Base-by-base conservation (phyloP, 148 eudicot species). In the Rheum nobile region DNA sequence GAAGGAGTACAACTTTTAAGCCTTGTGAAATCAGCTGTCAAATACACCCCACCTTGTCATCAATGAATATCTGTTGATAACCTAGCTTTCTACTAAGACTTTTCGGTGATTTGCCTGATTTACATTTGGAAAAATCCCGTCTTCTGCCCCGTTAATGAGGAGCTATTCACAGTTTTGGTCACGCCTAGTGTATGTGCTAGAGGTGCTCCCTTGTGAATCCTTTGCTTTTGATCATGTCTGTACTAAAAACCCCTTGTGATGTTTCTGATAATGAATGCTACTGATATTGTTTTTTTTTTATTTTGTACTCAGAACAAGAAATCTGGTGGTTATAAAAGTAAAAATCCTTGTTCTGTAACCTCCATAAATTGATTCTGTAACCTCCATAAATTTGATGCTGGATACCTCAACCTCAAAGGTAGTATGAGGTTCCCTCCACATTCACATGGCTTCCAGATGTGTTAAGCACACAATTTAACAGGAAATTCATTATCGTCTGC, bases 1-100 rank as follows among this genome's bases (percentile, higher is more conserved):
- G 74, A 87, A 85, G 77, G 98, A 95, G 16, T 95, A 95, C 78
- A 38, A 21, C 17, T 71, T 71, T 22, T 71, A 65, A n/a, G 70
- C 21, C 21, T 32, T 31, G 21, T 34, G 22, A 29, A 29, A 61
- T 28, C 29, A 43, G 46, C 16, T 43, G 46, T 43, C 16, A 43
- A 43, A 43, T 43, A 43, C 46, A 0, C 16, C 24, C 19, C 22
- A 17, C 55, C 17, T 1, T 17, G 22, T 4, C 55, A 21, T 21
- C 61, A 54, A 21, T 54, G 26, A 24, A 54, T 22, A n/a, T 47
- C 52, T 47, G 52, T 16, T 47, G 43, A 47, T 47, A 16, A 14
- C n/a, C 5, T 47, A 14, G 52, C 19, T 47, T 47, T 3, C 16
- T 47, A 17, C 19, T 47, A 6, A 47, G 21, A 47, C 6, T 47